phyloP scores from a whole-genome alignment of 2,329 filamentous ascomycete genomes.

The Penicillium decumbens region DNA sequence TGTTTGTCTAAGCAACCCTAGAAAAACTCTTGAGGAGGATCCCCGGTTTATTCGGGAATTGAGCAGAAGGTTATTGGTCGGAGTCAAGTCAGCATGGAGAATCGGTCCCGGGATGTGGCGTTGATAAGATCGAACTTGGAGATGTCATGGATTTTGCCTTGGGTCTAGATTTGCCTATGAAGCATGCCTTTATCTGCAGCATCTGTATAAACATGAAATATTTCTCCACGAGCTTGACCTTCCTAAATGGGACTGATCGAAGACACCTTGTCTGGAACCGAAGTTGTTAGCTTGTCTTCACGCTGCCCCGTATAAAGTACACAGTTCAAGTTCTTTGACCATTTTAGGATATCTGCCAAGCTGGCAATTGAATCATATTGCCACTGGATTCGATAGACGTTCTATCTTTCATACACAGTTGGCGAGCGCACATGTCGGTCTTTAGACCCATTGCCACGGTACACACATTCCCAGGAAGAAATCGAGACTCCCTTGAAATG shows the following conservation, averaged over 20 bases:
- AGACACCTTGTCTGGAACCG: background rate
- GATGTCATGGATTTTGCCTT: background rate
- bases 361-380: background rate
- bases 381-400: background rate
- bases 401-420: slow-evolving; percentile 3
- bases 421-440: background rate
- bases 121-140: background rate
- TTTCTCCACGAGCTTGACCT: background rate
- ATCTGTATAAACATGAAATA: background rate
- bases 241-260: background rate
- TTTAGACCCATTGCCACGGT: background rate
- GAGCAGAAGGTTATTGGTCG: background rate
- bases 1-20: background rate
- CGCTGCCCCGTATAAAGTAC: background rate
- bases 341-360: background rate
- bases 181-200: background rate
- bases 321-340: background rate
- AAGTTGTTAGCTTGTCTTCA: background rate
- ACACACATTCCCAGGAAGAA: slow-evolving; percentile 20
- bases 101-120: background rate
- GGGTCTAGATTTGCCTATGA: background rate
- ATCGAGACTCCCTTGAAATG: slow-evolving; percentile 28
- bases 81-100: background rate
- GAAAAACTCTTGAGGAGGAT: background rate
- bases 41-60: too few species aligned